Evolutionary conservation across 306 rosid genomes (phyloP).

Genomic region (Myrica gale): DNA sequence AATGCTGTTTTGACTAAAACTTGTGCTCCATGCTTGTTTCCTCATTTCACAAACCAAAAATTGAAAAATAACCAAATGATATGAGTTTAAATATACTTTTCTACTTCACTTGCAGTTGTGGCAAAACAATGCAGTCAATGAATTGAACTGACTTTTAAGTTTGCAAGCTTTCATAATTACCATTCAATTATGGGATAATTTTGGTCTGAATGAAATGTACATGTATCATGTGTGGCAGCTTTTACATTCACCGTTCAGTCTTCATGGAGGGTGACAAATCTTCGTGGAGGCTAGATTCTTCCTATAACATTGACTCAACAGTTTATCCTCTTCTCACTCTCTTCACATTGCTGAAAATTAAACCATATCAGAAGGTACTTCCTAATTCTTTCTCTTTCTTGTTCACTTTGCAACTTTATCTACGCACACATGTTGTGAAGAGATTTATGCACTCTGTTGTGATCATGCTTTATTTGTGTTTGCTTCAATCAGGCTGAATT

Average conservation of each 20-base stretch:
- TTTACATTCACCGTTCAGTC: slow-evolving; percentile 53
- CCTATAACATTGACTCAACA: slow-evolving; percentile 41
- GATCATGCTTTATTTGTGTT: background rate
- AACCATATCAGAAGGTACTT: slow-evolving; percentile 58
- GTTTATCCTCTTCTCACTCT: slow-evolving; percentile 60
- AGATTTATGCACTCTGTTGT: background rate
- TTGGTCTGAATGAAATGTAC: slow-evolving; percentile 9
- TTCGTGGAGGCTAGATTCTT: slow-evolving; percentile 66
- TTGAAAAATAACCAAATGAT: background rate
- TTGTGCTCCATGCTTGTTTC: background rate
- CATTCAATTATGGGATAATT: background rate
- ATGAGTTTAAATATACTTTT: background rate
- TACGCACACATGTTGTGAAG: background rate
- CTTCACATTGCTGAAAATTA: slow-evolving; percentile 54
- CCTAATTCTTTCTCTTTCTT: background rate
- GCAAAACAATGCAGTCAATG: background rate
- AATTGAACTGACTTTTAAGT: background rate
- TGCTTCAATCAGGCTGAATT: slow-evolving; percentile 64
- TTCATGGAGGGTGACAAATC: slow-evolving; percentile 44
- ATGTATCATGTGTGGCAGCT: slow-evolving; percentile 40
- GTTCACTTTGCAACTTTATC: slow-evolving; percentile 3
- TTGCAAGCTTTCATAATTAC: background rate
- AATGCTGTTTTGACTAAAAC: background rate
- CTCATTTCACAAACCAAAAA: background rate
- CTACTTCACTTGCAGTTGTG: background rate